phyloP scores from a whole-genome alignment of 2,329 filamentous ascomycete species.

The Fusarium camptoceras region DNA sequence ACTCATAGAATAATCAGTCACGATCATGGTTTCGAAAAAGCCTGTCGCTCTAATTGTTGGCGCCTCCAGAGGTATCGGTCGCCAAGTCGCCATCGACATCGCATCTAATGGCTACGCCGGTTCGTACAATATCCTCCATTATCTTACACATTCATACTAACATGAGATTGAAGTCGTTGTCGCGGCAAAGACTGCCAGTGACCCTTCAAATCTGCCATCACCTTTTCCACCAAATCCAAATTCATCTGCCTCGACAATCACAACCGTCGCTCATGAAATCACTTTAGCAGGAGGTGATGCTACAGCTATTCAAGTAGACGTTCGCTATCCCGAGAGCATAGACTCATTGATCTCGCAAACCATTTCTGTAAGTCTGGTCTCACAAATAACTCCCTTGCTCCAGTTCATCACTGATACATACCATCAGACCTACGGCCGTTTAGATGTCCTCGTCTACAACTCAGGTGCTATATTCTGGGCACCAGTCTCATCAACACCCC shows the following conservation, averaged over 20 bases:
- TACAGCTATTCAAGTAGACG: constrained; percentile 76
- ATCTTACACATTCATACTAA: neutral
- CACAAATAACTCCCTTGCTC: neutral
- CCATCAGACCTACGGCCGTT: constrained; percentile 64
- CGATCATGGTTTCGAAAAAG: constrained; percentile 48
- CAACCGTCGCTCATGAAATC: constrained; percentile 82
- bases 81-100: constrained; percentile 83
- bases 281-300: constrained; percentile 71
- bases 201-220: constrained; percentile 62
- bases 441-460: constrained; percentile 86
- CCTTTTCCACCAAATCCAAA: constrained; percentile 83
- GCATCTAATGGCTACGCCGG: constrained; percentile 77
- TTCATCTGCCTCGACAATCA: constrained; percentile 79
- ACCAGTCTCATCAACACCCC: constrained; percentile 76
- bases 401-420: neutral
- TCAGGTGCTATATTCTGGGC: constrained; percentile 89
- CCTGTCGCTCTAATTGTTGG: constrained; percentile 79
- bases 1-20: neutral
- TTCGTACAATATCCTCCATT: constrained; percentile 50
- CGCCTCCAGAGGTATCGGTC: constrained; percentile 82
- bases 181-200: constrained; percentile 78
- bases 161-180: constrained; percentile 68
- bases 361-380: constrained; percentile 50
- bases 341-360: constrained; percentile 69
- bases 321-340: constrained; percentile 72